phyloP scores from a whole-genome alignment of 2,329 filamentous ascomycete species.

The Alternaria infectoria region DNA sequence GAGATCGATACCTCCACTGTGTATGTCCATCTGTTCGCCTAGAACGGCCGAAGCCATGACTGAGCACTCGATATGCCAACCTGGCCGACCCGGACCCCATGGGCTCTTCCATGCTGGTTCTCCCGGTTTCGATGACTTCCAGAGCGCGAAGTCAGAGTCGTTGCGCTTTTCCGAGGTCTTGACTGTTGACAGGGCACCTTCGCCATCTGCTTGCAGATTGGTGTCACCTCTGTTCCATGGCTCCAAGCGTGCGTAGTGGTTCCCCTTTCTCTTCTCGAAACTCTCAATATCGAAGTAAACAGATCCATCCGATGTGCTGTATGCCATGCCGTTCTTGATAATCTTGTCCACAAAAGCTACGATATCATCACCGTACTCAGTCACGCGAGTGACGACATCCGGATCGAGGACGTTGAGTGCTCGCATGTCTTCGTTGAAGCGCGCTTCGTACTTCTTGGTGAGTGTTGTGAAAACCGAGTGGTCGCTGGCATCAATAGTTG shows the following conservation, averaged over 20 bases:
- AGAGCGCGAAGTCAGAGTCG: slow-evolving; percentile 85
- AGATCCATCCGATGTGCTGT: slow-evolving; percentile 75
- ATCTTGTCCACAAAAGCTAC: slow-evolving; percentile 83
- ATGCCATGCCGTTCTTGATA: slow-evolving; percentile 84
- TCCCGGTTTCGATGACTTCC: slow-evolving; percentile 90
- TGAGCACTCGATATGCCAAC: slow-evolving; percentile 97
- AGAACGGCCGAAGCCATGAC: slow-evolving; percentile 94
- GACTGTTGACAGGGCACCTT: slow-evolving; percentile 72
- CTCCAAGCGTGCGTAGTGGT: slow-evolving; percentile 83
- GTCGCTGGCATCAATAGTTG: slow-evolving; percentile 64
- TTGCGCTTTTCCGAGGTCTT: slow-evolving; percentile 72
- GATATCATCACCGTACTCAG: slow-evolving; percentile 88
- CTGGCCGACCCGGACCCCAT: slow-evolving; percentile 87
- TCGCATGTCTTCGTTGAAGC: slow-evolving; percentile 88
- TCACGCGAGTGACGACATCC: slow-evolving; percentile 85
- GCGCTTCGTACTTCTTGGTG: slow-evolving; percentile 83
- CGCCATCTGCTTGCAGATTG: slow-evolving; percentile 83
- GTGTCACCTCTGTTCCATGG: slow-evolving; percentile 87
- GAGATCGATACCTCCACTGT: slow-evolving; percentile 90
- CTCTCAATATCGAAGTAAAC: slow-evolving; percentile 92
- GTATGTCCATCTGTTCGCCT: slow-evolving; percentile 85
- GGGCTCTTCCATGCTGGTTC: slow-evolving; percentile 89
- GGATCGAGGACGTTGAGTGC: slow-evolving; percentile 84
- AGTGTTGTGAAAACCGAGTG: slow-evolving; percentile 85
- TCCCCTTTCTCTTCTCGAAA: slow-evolving; percentile 78